Percentiles rank a stretch among this genome's conserved stretches.
Evolutionary conservation across 345 rosid species (phyloP).

Genomic region (Populus alba): DNA sequence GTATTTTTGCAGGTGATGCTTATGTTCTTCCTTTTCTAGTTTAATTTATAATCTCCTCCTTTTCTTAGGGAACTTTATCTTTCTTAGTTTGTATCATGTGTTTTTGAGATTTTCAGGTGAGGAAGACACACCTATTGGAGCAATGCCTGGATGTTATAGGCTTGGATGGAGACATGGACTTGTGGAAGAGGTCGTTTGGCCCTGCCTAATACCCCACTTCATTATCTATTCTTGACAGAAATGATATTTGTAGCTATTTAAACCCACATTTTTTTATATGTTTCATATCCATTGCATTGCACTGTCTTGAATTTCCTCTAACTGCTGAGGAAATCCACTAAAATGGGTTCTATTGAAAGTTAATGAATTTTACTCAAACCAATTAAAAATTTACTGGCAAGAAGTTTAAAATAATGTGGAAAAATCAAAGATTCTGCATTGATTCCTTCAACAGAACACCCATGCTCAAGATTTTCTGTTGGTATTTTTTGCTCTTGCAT

Average conservation of each 20-base stretch:
- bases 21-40: constrained; percentile 5
- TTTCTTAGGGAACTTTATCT: constrained; percentile 1
- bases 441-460: neutral
- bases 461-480: neutral
- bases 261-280: neutral
- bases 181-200: constrained; percentile 60
- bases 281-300: neutral
- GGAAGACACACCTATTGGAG: constrained; percentile 97
- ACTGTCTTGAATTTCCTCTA: neutral
- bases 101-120: constrained; percentile 51
- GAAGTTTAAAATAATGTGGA: neutral
- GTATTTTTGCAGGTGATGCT: constrained; percentile 7
- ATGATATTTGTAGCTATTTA: neutral
- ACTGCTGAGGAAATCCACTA: neutral
- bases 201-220: neutral
- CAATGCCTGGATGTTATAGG: constrained; percentile 98
- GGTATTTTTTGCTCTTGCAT: neutral
- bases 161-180: constrained; percentile 99
- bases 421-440: no score
- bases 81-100: neutral
- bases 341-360: neutral
- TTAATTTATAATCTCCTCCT: neutral
- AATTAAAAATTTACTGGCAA: neutral
- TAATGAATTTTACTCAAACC: neutral
- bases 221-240: neutral